Base-by-base conservation (phyloP, 495 filamentous ascomycete genomes). In the Aspergillus conjunctus region DNA sequence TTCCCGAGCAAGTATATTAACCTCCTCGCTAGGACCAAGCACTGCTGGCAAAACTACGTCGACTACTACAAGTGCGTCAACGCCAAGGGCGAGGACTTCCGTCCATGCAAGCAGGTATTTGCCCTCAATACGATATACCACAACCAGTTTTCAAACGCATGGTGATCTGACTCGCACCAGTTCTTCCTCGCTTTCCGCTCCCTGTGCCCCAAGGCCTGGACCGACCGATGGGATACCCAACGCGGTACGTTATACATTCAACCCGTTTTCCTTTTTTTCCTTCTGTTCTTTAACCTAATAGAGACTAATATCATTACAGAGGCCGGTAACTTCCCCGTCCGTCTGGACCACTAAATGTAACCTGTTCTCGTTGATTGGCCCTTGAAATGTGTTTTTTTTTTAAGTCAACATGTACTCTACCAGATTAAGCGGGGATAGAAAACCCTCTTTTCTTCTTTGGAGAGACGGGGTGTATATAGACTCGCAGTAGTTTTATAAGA, bases 11-110 rank as follows among this genome's bases (percentile, higher is more conserved):
- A 17, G 17, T 33, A 18, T 17, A 45, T 44, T 67, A 68, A 69
- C 51, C 5, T 55, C 17, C n/a, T 52, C 57, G 44, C 17, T 54
- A 86, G 83, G 75, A 89, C 87, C 73, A 89, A 90, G 81, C 87
- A 90, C 77, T 97, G 91, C 90, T 96, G 93, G 93, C 93, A 96
- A 72, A 94, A 98, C 84, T 99, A 99, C 80, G 95, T 99, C 83
- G 95, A 99, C 80, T 98, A 99, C 85, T 88, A 99, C 87, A 99
- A 98, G 85, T 99, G 95, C 81, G 89, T 96, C 76, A 80, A 89
- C 73, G 93, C 93, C 76, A 98, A 98, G 86, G 95, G 95, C 76
- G 95, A 99, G 81, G 95, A 98, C 74, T 99, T 98, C 77, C 86
- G 89, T 63, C 95, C 95, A 51, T 99, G 95, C 89, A 89, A 87